Conservation (phyloP, 2,329 filamentous ascomycete genomes). For the Colletotrichum coccodes region DNA sequence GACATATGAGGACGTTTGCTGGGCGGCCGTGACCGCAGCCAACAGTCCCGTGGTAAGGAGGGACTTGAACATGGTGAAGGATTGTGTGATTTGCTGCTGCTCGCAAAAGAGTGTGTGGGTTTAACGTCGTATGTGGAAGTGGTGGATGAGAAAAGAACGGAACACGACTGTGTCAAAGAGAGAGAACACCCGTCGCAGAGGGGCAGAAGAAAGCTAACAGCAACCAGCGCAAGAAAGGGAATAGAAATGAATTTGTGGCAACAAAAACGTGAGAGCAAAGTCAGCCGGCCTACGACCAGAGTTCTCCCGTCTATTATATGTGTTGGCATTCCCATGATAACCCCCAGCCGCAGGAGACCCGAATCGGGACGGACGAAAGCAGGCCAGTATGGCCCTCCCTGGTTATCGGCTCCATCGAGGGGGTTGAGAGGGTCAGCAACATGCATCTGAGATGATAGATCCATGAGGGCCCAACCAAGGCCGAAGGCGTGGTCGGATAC, state of each 20-base stretch:
- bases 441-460: neutral
- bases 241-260: slow-evolving; percentile 12
- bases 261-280: neutral
- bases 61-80: slow-evolving; percentile 28
- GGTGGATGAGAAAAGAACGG: slow-evolving; percentile 12
- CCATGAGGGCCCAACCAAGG: slow-evolving; percentile 4
- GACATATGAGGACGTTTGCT: slow-evolving; percentile 27
- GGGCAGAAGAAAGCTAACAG: slow-evolving; percentile 18
- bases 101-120: slow-evolving; percentile 3
- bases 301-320: neutral
- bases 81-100: neutral
- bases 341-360: neutral
- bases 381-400: neutral
- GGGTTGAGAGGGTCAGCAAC: neutral
- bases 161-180: slow-evolving; percentile 26
- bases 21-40: slow-evolving; percentile 24
- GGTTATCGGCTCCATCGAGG: neutral
- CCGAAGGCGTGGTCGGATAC: slow-evolving; percentile 4
- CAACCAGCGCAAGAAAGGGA: slow-evolving; percentile 25
- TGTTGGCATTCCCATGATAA: neutral
- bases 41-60: slow-evolving; percentile 21
- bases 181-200: slow-evolving; percentile 32
- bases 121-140: neutral
- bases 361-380: slow-evolving; percentile 2
- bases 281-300: neutral